phyloP scores from a whole-genome alignment of 2,329 filamentous ascomycete genomes.

The Lecanicillium sp. region DNA sequence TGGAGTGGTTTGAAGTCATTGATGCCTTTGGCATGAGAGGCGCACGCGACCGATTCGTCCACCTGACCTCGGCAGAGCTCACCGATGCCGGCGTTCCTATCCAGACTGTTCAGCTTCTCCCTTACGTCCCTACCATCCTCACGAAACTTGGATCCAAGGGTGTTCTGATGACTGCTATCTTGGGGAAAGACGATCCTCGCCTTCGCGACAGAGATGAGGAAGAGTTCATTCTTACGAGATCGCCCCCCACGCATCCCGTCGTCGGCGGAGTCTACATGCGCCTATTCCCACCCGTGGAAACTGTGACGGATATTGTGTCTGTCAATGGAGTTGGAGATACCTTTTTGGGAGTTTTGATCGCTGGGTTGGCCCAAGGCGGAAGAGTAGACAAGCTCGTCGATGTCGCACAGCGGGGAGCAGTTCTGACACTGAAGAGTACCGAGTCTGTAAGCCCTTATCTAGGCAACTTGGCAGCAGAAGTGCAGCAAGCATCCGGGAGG shows the following conservation, averaged over 20 bases:
- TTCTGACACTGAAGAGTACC: slow-evolving; percentile 67
- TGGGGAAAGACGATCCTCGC: slow-evolving; percentile 61
- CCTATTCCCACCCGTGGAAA: slow-evolving; percentile 59
- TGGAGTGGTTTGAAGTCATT: slow-evolving; percentile 73
- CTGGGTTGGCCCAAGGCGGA: slow-evolving; percentile 61
- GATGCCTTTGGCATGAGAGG: slow-evolving; percentile 71
- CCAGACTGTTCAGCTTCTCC: slow-evolving; percentile 76
- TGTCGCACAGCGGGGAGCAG: slow-evolving; percentile 75
- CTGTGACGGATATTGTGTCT: slow-evolving; percentile 68
- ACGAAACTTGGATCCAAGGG: slow-evolving; percentile 76
- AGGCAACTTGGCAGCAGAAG: slow-evolving; percentile 36
- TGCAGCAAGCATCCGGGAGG: slow-evolving; percentile 23
- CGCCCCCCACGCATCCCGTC: slow-evolving; percentile 42
- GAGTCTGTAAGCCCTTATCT: slow-evolving; percentile 64
- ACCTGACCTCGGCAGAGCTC: slow-evolving; percentile 59
- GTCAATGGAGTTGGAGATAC: slow-evolving; percentile 96
- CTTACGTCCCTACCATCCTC: slow-evolving; percentile 78
- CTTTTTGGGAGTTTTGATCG: slow-evolving; percentile 78
- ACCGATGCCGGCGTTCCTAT: slow-evolving; percentile 79
- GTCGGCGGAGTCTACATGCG: slow-evolving; percentile 80
- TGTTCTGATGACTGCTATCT: slow-evolving; percentile 67
- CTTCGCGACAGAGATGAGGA: slow-evolving; percentile 57
- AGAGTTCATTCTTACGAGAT: slow-evolving; percentile 65
- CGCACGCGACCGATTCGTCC: slow-evolving; percentile 66
- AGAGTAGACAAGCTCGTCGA: slow-evolving; percentile 59